A percentile compares a stretch with the other conserved stretches of the same genome.
phyloP scores from a whole-genome alignment of 495 filamentous ascomycete species.

The Niebla homalea region DNA sequence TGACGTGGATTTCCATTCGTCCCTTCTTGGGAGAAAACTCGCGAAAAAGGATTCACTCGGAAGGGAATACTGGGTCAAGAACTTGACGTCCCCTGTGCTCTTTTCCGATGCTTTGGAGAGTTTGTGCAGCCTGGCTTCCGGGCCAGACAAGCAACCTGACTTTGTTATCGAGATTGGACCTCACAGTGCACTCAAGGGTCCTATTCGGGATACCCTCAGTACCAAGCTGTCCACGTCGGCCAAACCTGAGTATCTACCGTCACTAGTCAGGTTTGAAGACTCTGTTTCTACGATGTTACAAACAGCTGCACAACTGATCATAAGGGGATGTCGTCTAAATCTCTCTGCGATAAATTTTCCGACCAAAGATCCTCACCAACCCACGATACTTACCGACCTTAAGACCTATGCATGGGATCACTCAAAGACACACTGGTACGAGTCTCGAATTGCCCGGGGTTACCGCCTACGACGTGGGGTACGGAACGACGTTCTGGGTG shows the following conservation, averaged over 20 bases:
- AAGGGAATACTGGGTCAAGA: constrained; percentile 19
- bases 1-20: constrained; percentile 5
- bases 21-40: neutral
- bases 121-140: neutral
- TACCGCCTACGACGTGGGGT: constrained; percentile 18
- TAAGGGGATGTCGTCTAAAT: constrained; percentile 3
- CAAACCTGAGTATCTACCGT: neutral
- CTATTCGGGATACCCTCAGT: constrained; percentile 27
- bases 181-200: constrained; percentile 29
- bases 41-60: constrained; percentile 10
- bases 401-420: constrained; percentile 13
- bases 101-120: constrained; percentile 12
- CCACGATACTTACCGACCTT: neutral
- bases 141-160: constrained; percentile 13
- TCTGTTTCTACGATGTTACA: neutral
- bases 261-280: neutral
- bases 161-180: constrained; percentile 40
- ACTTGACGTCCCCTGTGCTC: constrained; percentile 21
- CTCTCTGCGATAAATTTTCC: neutral
- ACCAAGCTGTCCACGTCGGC: neutral
- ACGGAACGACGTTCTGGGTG: constrained; percentile 26
- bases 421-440: constrained; percentile 18
- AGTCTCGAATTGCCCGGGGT: constrained; percentile 1
- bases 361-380: neutral
- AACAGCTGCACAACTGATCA: constrained; percentile 10